Evolutionary conservation across 352 stramenopile species (phyloP), one percentile per base, ranked within the genome.

Genomic region (Globisporangium alternatum): DNA sequence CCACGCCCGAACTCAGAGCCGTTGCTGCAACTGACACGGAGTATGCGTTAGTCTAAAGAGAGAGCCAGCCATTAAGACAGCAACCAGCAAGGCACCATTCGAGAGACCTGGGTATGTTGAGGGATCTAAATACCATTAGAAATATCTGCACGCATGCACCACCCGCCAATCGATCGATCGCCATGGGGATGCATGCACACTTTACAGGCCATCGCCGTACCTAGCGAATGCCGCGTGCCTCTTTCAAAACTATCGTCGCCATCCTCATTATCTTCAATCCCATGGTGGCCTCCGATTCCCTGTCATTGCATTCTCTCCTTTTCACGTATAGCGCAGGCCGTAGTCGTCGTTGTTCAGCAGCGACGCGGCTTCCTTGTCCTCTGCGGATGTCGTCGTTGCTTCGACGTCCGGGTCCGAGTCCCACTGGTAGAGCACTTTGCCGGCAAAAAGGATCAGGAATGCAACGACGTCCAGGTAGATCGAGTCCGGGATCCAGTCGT

Each of bases 281-380:
- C 25, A 28, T 31, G 21, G 35, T 8, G 35, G 45, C 44, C n/a
- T 49, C 44, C 22, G 41, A 45, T 43, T 47, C 17, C 19, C 22
- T 57, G n/a, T 25, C 35, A 43, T 22, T 41, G 21, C 33, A 30
- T 10, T 17, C 5, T 22, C 30, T 25, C 17, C 35, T 53, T 30
- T 15, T 66, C 83, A 93, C 66, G 76, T 90, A 71, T 93, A 93
- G 8, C 81, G 82, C 48, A 91, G 51, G 35, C 84, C 84, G 55
- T 87, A 93, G 62, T 93, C 82, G 55, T 85, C 78, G 64, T 89
- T 74, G 17, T 76, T 78, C 28, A 95, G 77, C 22, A 95, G 67
- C 15, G 86, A 87, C 67, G 83, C 80, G 8, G 82, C 81, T 60
- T 95, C 87, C 66, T 95, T 95, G 60, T 96, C 87, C 47, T 92